A percentile compares a stretch with the other conserved stretches of the same genome.
Evolutionary conservation across 768 basidiomycete genomes (phyloP).

Genomic region (Suillus weaverae): DNA sequence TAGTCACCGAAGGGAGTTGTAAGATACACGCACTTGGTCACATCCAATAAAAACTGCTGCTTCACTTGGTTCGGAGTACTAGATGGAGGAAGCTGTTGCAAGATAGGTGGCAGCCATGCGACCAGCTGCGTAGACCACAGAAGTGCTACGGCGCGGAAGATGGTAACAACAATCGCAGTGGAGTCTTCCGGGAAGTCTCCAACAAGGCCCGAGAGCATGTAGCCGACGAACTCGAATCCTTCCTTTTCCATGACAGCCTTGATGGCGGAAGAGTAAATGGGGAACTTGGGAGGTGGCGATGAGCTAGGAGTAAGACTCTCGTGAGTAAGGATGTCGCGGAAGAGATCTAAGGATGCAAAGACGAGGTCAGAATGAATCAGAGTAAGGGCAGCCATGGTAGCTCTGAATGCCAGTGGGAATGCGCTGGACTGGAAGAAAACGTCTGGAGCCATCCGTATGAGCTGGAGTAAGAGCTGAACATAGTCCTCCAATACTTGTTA

Average conservation of each 20-base stretch:
- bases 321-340: constrained; percentile 74
- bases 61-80: constrained; percentile 65
- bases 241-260: constrained; percentile 62
- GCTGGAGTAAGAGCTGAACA: constrained; percentile 71
- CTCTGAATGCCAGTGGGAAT: constrained; percentile 77
- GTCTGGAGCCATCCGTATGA: constrained; percentile 68
- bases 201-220: constrained; percentile 74
- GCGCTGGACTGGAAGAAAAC: constrained; percentile 76
- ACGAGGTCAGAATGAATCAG: constrained; percentile 82
- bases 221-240: constrained; percentile 68
- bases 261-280: constrained; percentile 63
- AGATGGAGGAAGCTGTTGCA: constrained; percentile 67
- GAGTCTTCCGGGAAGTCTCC: constrained; percentile 90
- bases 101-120: constrained; percentile 67
- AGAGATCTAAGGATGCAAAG: constrained; percentile 78
- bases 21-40: constrained; percentile 61
- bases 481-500: constrained; percentile 90
- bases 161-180: constrained; percentile 66
- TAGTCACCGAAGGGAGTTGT: constrained; percentile 9
- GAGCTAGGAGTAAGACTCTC: constrained; percentile 59
- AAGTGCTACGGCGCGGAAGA: constrained; percentile 68
- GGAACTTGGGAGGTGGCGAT: constrained; percentile 57
- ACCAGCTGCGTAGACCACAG: constrained; percentile 71
- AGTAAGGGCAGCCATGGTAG: constrained; percentile 74
- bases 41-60: constrained; percentile 68